Conservation (phyloP, 73 alveolate species). For the Halteria grandinella region DNA sequence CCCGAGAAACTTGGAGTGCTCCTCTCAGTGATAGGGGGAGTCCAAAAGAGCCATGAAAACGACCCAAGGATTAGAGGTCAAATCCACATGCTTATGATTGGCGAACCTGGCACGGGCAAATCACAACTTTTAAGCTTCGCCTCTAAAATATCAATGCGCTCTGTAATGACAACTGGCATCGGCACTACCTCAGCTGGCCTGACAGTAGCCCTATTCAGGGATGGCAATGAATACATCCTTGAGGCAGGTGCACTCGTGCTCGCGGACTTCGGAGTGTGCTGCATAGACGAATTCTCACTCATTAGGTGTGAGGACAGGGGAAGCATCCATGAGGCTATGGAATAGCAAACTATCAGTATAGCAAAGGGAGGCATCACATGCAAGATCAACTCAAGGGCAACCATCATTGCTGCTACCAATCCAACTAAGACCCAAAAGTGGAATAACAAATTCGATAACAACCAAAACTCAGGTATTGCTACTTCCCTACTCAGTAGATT, state of each 20-base stretch:
- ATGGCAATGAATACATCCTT: conserved; percentile 84
- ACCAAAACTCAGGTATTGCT: conserved; percentile 75
- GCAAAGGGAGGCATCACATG: conserved; percentile 86
- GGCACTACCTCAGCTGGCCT: conserved; percentile 91
- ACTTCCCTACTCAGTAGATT: conserved; percentile 84
- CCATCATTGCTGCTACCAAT: conserved; percentile 86
- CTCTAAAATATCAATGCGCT: conserved; percentile 59
- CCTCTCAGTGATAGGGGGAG: conserved; percentile 84
- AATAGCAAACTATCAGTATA: conserved; percentile 76
- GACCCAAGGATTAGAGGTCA: conserved; percentile 77
- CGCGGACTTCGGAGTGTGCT: conserved; percentile 92
- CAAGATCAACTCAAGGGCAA: conserved; percentile 81
- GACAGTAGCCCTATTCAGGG: conserved; percentile 83
- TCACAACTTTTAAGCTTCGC: conserved; percentile 78
- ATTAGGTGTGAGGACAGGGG: conserved; percentile 73
- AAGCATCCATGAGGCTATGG: conserved; percentile 87
- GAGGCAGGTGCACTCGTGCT: conserved; percentile 93
- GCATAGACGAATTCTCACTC: conserved; percentile 90
- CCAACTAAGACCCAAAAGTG: conserved; percentile 70
- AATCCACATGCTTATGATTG: conserved; percentile 79
- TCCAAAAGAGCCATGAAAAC: conserved; percentile 56
- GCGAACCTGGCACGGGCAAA: conserved; percentile 94
- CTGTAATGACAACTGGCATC: conserved; percentile 84
- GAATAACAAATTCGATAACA: conserved; percentile 59
- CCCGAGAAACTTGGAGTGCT: conserved; percentile 83